Evolutionary conservation across 768 basidiomycete species (phyloP).

Genomic region (Pleurotus pulmonarius): DNA sequence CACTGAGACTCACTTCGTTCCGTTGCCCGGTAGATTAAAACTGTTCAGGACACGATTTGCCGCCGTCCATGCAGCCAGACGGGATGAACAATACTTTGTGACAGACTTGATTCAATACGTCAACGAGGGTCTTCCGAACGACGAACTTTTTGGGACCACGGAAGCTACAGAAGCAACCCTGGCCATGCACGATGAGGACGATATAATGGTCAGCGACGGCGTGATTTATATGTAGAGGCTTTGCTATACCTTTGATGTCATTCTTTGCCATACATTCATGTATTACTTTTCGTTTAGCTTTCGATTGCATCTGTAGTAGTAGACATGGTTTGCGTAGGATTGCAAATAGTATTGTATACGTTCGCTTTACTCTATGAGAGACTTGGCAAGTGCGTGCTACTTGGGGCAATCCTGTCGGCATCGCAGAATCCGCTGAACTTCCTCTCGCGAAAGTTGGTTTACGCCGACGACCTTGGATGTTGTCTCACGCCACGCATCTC

Average conservation of each 20-base stretch:
- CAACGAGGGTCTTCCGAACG: constrained; percentile 71
- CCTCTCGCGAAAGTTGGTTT: constrained; percentile 59
- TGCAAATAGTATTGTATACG: too few species aligned
- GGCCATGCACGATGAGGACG: constrained; percentile 73
- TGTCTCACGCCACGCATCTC: constrained; percentile 53
- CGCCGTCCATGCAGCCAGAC: constrained; percentile 60
- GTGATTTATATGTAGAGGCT: constrained; percentile 78
- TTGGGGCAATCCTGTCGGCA: constrained; percentile 29
- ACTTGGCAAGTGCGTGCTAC: background rate
- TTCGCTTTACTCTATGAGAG: background rate
- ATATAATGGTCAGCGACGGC: constrained; percentile 86
- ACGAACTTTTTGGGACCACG: constrained; percentile 69
- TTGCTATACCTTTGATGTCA: background rate
- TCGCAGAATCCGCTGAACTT: constrained; percentile 55
- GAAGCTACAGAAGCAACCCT: constrained; percentile 76
- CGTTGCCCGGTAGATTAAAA: constrained; percentile 47
- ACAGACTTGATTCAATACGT: constrained; percentile 65
- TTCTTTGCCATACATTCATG: background rate
- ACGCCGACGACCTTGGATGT: constrained; percentile 52
- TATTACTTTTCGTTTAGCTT: background rate
- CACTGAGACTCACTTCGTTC: constrained; percentile 8
- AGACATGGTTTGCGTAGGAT: background rate
- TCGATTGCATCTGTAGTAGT: background rate
- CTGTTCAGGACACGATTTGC: constrained; percentile 82
- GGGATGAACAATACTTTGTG: constrained; percentile 75